These are phyloP conservation scores for Cardamine resedifolia DNA, from an alignment of 345 rosid genomes.

Conservation along the genomic window DNA sequence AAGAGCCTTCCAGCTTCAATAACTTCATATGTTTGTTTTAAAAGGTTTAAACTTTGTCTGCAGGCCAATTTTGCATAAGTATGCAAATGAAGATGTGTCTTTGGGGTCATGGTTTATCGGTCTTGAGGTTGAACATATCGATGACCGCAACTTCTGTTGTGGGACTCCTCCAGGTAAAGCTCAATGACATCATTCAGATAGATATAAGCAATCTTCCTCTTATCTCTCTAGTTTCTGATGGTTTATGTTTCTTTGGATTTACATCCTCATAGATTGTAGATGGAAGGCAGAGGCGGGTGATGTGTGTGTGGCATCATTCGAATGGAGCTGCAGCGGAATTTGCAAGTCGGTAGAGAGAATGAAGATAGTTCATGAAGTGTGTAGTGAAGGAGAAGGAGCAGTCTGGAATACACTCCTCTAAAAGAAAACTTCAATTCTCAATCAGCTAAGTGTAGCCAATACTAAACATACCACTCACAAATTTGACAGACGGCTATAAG, in stretches of 20 bases:
- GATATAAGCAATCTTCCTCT: not conserved
- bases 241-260: not conserved
- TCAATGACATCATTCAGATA: conserved; percentile 16
- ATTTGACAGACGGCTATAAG: not conserved
- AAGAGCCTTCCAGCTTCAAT: not conserved
- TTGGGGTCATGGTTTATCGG: conserved; percentile 98
- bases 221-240: not conserved
- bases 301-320: conserved; percentile 86
- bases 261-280: conserved; percentile 64
- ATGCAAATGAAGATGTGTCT: conserved; percentile 93
- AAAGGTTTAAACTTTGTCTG: not conserved
- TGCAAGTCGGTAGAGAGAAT: conserved; percentile 94
- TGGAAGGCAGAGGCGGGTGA: conserved; percentile 97
- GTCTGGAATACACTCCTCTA: conserved; percentile 72
- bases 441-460: not conserved
- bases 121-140: conserved; percentile 93
- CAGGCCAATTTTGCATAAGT: conserved; percentile 91
- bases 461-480: not conserved
- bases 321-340: conserved; percentile 98
- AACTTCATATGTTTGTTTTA: not conserved
- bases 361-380: conserved; percentile 73
- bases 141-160: conserved; percentile 87
- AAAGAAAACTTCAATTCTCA: not conserved
- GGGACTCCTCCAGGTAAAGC: conserved; percentile 92
- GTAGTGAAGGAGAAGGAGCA: conserved; percentile 88